Base-by-base conservation (phyloP, 2,329 filamentous ascomycete genomes). In the Botrytis hyacinthi region DNA sequence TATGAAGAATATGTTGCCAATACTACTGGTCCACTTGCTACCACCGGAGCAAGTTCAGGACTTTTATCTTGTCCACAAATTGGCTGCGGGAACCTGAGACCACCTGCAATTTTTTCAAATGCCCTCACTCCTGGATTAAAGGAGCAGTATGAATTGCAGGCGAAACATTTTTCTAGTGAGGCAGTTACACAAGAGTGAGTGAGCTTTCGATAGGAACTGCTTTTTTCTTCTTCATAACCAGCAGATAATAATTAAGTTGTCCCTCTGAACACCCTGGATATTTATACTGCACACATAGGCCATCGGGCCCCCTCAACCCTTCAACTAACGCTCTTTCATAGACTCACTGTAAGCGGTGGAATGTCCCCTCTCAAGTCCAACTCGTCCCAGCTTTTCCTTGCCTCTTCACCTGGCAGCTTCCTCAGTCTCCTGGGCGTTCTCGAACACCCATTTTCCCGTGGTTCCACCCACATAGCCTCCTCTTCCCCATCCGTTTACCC, bases 371-470 rank as follows among this genome's bases (percentile, higher is more conserved):
- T n/a, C 20, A n/a, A 32, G 5, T 59, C 18, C 22, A 63, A 40
- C 59, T 70, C 59, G 20, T 35, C 32, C 14, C 20, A 40, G 10
- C 57, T 44, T 40, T 54, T 63, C 57, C 46, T 48, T 3, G 40
- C 40, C 8, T 8, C 46, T 6, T 14, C 14, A 12, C 44, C 57
- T 29, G 48, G 29, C 67, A 46, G 57, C n/a, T 48, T 44, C 46
- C 37, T 18, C 44, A 46, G 10, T 46, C 70, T 60, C 37, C 72
- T 72, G 3, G 67, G 70, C 18, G 57, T 73, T 35, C 86, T 75
- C 59, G 86, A 87, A 75, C 89, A 74, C 67, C 73, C 89, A 0
- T 86, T 88, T 78, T 87, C 86, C 3, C 85, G 87, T 0, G 89
- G 88, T 3, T 83, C 83, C 54, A 85, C 88, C 68, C 89, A 90